Evolutionary conservation across 73 alveolate genomes (phyloP).

Genomic region (Stentor coeruleus): DNA sequence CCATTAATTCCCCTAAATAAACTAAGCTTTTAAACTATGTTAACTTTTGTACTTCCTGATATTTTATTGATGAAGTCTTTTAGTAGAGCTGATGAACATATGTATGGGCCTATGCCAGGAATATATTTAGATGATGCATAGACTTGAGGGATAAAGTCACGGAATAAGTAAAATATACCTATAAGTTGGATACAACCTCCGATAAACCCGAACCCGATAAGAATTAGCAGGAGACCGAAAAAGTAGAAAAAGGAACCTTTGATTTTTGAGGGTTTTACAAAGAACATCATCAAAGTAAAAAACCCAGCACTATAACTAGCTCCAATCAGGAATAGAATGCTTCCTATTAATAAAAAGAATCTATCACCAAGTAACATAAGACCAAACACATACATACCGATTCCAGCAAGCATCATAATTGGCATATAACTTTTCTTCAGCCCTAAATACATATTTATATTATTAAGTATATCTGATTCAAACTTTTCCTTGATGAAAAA

Average conservation of each 20-base stretch:
- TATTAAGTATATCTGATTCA: no score
- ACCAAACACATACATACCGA: not conserved
- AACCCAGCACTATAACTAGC: constrained; percentile 2
- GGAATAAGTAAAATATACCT: constrained; percentile 1
- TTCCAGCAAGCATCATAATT: not conserved
- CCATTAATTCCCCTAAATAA: no score
- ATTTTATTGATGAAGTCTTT: not conserved
- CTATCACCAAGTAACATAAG: not conserved
- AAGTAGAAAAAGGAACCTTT: constrained; percentile 13
- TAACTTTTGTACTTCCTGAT: not conserved
- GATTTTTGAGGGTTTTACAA: constrained; percentile 7
- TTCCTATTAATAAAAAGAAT: not conserved
- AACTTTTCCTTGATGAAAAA: no score
- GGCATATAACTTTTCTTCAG: not conserved
- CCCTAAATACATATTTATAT: constrained; percentile 16
- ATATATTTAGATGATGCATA: constrained; percentile 22
- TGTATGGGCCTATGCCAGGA: constrained; percentile 13
- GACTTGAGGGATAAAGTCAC: constrained; percentile 4
- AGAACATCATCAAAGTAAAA: not conserved
- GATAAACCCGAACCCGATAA: not conserved
- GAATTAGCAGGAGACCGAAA: not conserved
- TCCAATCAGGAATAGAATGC: not conserved
- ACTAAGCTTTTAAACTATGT: constrained; percentile 16
- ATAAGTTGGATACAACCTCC: not conserved
- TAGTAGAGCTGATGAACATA: not conserved